Evolutionary conservation across 192 early-diverging fungal species (phyloP), one percentile per base, ranked within the genome.

Genomic region (Linderina pennispora): DNA sequence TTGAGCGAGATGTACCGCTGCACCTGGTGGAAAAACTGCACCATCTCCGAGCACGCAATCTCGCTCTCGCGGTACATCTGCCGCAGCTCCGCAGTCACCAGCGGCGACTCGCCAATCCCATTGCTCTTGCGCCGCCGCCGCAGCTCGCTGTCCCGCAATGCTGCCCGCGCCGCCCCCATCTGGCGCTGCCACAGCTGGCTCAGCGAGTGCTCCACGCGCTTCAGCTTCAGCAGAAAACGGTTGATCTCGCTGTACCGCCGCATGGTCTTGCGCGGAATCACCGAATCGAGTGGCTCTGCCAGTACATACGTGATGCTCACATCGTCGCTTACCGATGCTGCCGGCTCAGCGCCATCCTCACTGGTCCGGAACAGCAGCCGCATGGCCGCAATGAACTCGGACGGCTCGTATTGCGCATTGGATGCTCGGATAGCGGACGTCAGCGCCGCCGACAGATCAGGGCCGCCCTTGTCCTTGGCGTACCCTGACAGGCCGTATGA

Each of bases 1-100:
- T 97, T 93, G 64, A 95, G 94, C 33, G 88, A 70, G 21, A 91
- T 83, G 58, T 91, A 96, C 59, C 92, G 89, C 62, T 97, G 92
- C 37, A 98, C 67, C 58, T 98, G 93, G 50, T 87, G 79, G 33
- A 92, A 78, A 65, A 94, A 96, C 65, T 97, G 94, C 35, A 88
- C 82, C 94, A 97, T 97, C 61, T 93, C 81, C 14, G 76, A 77
- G 55, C 84, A 80, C 10, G 80, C 72, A 33, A 89, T 64, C 34
- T 81, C 73, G 48, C 84, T 80, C 19, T 74, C 50, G 22, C 89
- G 89, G 32, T 92, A 56, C 13, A 84, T 82, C 35, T 64, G 75
- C 23, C 60, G 59, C n/a, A n/a, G n/a, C n/a, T n/a, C n/a, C 88
- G 2, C 81, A 8, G 31, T 23, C 8, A 21, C 13, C 3, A 18